A percentile compares a stretch with the other conserved stretches of the same genome.
Evolutionary conservation across 2,329 filamentous ascomycete genomes (phyloP).

Genomic region (Aureobasidium mangrovei): DNA sequence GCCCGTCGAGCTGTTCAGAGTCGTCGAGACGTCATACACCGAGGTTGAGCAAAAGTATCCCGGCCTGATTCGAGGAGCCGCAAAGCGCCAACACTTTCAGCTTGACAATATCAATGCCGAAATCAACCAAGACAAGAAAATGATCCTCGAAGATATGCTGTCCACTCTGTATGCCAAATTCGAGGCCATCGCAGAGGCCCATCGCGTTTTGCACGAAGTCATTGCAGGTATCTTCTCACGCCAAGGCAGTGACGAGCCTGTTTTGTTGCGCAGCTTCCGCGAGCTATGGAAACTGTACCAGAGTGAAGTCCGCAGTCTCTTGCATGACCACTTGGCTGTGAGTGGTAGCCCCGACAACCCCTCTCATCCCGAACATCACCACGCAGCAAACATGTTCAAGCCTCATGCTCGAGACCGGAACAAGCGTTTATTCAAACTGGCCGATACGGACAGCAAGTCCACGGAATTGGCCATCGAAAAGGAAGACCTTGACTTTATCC

Average conservation of each 20-base stretch:
- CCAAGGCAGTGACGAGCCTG: constrained; percentile 55
- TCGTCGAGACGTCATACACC: constrained; percentile 89
- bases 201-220: constrained; percentile 87
- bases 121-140: constrained; percentile 52
- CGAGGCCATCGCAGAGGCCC: constrained; percentile 91
- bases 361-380: constrained; percentile 19
- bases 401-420: constrained; percentile 40
- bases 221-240: constrained; percentile 77
- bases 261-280: constrained; percentile 79
- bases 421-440: constrained; percentile 69
- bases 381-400: constrained; percentile 44
- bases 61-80: constrained; percentile 53
- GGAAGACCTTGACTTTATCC: constrained; percentile 80
- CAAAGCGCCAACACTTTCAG: constrained; percentile 44
- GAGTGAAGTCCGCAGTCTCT: constrained; percentile 86
- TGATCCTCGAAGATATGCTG: constrained; percentile 82
- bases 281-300: constrained; percentile 97
- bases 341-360: constrained; percentile 55
- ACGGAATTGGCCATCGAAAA: constrained; percentile 73
- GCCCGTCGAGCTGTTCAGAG: constrained; percentile 84
- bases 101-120: constrained; percentile 25
- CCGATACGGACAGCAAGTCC: constrained; percentile 74
- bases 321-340: constrained; percentile 94
- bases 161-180: constrained; percentile 95
- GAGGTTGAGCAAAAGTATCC: constrained; percentile 91